Percentiles rank a stretch among this genome's conserved stretches.
Evolutionary conservation across 257 asterid genomes (phyloP).

Genomic region (Sherardia arvensis): DNA sequence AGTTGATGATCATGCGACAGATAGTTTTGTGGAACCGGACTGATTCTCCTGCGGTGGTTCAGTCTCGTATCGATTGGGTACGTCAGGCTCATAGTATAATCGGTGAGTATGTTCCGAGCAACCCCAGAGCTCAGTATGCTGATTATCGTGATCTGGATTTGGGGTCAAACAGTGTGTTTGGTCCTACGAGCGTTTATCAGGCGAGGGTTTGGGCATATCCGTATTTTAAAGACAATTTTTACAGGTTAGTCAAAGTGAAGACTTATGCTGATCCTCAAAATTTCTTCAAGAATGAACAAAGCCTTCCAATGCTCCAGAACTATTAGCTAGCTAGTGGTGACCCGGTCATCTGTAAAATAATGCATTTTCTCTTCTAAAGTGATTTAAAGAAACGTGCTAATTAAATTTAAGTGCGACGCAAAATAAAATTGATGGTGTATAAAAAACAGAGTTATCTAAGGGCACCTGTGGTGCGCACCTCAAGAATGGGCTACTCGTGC

Average conservation of each 20-base stretch:
- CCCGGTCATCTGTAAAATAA: too few species aligned
- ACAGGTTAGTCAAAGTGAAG: conserved; percentile 14
- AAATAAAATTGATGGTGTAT: too few species aligned
- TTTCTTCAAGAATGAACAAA: conserved; percentile 12
- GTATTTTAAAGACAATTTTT: conserved; percentile 13
- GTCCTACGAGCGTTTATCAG: conserved; percentile 1
- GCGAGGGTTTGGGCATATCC: conserved; percentile 8
- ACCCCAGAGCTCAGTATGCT: conserved; percentile 9
- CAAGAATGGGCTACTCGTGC: too few species aligned
- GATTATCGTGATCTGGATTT: conserved; percentile 15
- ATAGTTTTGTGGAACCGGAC: too few species aligned
- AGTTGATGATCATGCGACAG: too few species aligned
- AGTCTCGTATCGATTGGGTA: background rate
- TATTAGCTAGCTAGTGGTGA: too few species aligned
- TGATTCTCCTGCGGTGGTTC: too few species aligned
- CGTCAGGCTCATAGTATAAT: background rate
- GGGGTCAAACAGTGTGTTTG: conserved; percentile 1
- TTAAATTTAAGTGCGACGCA: too few species aligned
- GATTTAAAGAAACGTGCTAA: too few species aligned
- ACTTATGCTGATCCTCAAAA: conserved; percentile 14
- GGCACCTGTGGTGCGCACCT: too few species aligned
- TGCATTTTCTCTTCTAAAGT: too few species aligned
- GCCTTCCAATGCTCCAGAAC: conserved; percentile 5
- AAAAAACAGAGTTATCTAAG: too few species aligned
- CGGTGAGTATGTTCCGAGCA: background rate